Evolutionary conservation across 2,329 filamentous ascomycete species (phyloP), one percentile per base, ranked within the genome.

Genomic region (Clonostachys rosea): DNA sequence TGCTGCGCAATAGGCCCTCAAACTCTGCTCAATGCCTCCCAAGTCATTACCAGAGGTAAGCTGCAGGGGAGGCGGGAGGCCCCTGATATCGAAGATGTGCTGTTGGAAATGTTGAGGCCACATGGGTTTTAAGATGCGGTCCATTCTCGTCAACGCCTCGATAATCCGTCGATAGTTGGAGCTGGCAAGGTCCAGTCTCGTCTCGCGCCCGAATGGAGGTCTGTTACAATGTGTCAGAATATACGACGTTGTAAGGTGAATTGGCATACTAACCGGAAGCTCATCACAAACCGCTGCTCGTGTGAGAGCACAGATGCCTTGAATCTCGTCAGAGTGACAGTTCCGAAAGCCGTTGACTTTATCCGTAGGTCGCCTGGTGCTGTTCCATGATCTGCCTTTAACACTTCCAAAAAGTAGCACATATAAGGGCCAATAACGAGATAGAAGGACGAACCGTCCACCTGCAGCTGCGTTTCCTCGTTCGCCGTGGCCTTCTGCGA

Each of bases 61-160:
- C 48, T 78, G 74, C 46, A 78, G 70, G 7, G 75, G 74, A 11
- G 76, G 71, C 8, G 74, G 70, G 13, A 80, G 68, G 8, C 76
- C 76, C 40, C 70, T 68, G 45, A 81, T 69, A 44, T 71, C 70
- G 52, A 81, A 81, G 5, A 79, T 71, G 39, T 66, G 65, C 35
- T 73, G 71, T 52, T 80, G 78, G 60, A 78, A 71, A 36, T 76
- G 66, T 45, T 78, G 72, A 10, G 78, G 78, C 78, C 78, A 82
- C 49, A 75, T 75, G 0, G 78, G 78, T 56, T 80, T 81, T 41
- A 82, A 60, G 47, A 73, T 75, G 36, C 76, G 73, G 54, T 82
- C 78, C 30, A 71, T 71, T 47, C 73, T 77, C 47, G 76, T 76
- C 34, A 82, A 64, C 3, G 71, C 75, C 45, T 75, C 71, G 42